phyloP scores from a whole-genome alignment of 2,329 filamentous ascomycete species.

The Alternaria longipes region DNA sequence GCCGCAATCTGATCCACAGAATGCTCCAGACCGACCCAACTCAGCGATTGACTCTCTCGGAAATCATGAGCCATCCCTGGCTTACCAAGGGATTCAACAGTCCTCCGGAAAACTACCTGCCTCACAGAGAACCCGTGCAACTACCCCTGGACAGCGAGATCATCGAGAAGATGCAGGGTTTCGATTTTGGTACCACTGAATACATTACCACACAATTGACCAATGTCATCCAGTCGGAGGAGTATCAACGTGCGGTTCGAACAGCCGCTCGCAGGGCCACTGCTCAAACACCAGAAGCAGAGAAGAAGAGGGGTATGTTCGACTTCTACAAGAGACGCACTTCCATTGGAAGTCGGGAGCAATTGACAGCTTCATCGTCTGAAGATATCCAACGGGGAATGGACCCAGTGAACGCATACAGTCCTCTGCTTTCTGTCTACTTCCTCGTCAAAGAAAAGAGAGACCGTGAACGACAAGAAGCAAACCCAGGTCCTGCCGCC shows the following conservation, averaged over 20 bases:
- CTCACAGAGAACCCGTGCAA: constrained; percentile 82
- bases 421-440: constrained; percentile 91
- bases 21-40: constrained; percentile 96
- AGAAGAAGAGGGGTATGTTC: constrained; percentile 91
- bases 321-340: constrained; percentile 97
- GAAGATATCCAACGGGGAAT: constrained; percentile 83
- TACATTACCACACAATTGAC: constrained; percentile 83
- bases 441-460: constrained; percentile 96
- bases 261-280: constrained; percentile 72
- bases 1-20: constrained; percentile 87
- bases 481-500: constrained; percentile 67
- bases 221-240: constrained; percentile 88
- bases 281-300: constrained; percentile 64
- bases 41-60: constrained; percentile 83
- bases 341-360: constrained; percentile 88
- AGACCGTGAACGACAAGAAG: constrained; percentile 73
- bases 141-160: constrained; percentile 84
- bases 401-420: constrained; percentile 93
- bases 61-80: constrained; percentile 96
- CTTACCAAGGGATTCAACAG: constrained; percentile 89
- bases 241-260: constrained; percentile 87
- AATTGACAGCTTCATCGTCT: constrained; percentile 80
- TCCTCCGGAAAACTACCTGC: constrained; percentile 89
- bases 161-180: constrained; percentile 93
- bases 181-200: constrained; percentile 92